Base-by-base conservation (phyloP, 768 basidiomycete species). In the Agrocybe pediades region DNA sequence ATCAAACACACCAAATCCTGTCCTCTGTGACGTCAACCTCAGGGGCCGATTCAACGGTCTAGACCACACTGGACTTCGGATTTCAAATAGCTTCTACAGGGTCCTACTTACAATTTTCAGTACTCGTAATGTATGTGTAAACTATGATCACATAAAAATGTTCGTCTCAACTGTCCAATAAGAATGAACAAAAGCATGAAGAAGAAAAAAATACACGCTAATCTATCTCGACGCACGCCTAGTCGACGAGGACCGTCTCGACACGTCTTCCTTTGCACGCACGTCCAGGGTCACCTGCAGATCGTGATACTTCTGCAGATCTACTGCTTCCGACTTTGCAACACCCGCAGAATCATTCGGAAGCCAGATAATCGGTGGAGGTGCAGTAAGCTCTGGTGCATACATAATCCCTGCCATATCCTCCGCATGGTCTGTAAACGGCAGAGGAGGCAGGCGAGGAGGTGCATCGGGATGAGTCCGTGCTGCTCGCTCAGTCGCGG, bases 341-440 rank as follows among this genome's bases (percentile, higher is more conserved):
- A 91, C 83, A 20, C 87, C 87, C 15, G 85, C 83, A 9, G 78
- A 77, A 65, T 92, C 90, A 66, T 88, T 86, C 1, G 88, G 88
- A n/a, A 92, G 75, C 91, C 91, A 92, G 46, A 94, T 88, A 54
- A 88, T 84, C 1, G 90, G 90, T 17, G 80, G 73, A 16, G 90
- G 88, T 11, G 88, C 88, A 57, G 90, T 79, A 36, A 92, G 76
- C 67, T 90, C 90, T 1, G 90, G 88, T 3, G 91, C 88, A 64
- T 92, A 94, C 33, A 94, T 71, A 51, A 92, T 84, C 15, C 85
- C 84, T 6, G 82, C 80, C 81, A 88, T 86, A 61, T 90, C 86
- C 62, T 88, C 85, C 13, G 87, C 85, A 58, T 90, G 88, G 66
- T 90, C 88, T 1, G 82, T 77, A 61, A 91, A 89, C 5, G 87